Conservation (phyloP, 345 rosid genomes). For the Dimocarpus longan region DNA sequence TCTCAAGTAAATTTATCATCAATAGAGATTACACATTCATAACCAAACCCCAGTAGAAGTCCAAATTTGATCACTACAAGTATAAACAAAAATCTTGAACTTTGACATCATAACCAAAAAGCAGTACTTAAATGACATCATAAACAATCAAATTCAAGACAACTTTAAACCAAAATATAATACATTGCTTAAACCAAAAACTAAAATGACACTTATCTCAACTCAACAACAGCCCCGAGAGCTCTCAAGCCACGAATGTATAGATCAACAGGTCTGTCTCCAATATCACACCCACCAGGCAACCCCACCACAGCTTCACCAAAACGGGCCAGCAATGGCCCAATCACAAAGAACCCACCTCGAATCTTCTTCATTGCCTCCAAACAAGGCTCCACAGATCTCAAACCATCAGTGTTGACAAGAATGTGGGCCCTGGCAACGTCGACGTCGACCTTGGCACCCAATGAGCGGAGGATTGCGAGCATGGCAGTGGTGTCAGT, state of each 20-base stretch:
- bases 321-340: slow-evolving; percentile 36
- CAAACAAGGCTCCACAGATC: slow-evolving; percentile 23
- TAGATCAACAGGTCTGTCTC: slow-evolving; percentile 38
- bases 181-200: not conserved
- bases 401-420: slow-evolving; percentile 19
- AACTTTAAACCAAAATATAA: not conserved
- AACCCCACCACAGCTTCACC: slow-evolving; percentile 36
- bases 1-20: too few relatives aligned
- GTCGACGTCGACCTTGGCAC: slow-evolving; percentile 27
- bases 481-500: slow-evolving; percentile 24
- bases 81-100: too few relatives aligned
- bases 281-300: slow-evolving; percentile 46
- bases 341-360: slow-evolving; percentile 39
- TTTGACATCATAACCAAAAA: too few relatives aligned
- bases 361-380: slow-evolving; percentile 31
- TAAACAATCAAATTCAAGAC: not conserved
- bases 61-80: too few relatives aligned
- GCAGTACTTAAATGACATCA: too few relatives aligned
- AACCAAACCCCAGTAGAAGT: too few relatives aligned
- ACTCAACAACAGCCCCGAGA: slow-evolving; percentile 34
- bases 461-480: slow-evolving; percentile 29
- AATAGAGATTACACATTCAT: too few relatives aligned
- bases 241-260: slow-evolving; percentile 36
- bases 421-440: not conserved
- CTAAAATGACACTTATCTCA: slow-evolving; percentile 1